phyloP scores from a whole-genome alignment of 352 stramenopile species.

The Pythium sukuiense region DNA sequence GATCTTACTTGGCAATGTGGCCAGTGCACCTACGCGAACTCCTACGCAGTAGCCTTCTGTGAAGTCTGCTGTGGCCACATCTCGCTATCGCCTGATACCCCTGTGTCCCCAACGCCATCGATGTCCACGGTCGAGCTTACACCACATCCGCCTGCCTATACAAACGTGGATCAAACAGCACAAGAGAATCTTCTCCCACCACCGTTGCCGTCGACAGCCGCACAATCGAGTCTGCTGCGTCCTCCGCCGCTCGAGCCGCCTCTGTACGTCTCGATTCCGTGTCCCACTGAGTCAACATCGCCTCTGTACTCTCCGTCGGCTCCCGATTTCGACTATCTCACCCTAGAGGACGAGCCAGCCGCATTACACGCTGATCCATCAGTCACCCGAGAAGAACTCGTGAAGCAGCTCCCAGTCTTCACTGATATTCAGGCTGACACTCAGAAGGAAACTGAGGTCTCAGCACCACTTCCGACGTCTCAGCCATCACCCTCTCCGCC shows the following conservation, averaged over 20 bases:
- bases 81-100: slow-evolving; percentile 36
- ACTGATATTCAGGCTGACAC: neutral
- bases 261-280: slow-evolving; percentile 8
- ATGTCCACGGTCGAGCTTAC: neutral
- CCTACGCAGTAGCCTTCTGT: slow-evolving; percentile 59
- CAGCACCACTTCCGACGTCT: neutral
- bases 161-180: neutral
- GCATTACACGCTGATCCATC: neutral
- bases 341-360: neutral
- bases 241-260: neutral
- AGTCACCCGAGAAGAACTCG: too few species aligned
- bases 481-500: slow-evolving; percentile 20
- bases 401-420: neutral
- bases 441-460: slow-evolving; percentile 9
- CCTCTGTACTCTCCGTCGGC: slow-evolving; percentile 32
- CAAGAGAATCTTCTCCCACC: slow-evolving; percentile 13
- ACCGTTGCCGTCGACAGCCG: neutral
- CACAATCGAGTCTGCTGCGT: neutral
- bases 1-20: slow-evolving; percentile 40
- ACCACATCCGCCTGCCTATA: neutral
- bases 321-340: slow-evolving; percentile 25
- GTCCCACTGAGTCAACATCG: slow-evolving; percentile 17
- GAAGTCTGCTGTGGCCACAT: slow-evolving; percentile 61
- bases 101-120: neutral
- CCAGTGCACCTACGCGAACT: slow-evolving; percentile 60